Conservation (phyloP, 768 basidiomycete genomes). For the Vararia minispora region DNA sequence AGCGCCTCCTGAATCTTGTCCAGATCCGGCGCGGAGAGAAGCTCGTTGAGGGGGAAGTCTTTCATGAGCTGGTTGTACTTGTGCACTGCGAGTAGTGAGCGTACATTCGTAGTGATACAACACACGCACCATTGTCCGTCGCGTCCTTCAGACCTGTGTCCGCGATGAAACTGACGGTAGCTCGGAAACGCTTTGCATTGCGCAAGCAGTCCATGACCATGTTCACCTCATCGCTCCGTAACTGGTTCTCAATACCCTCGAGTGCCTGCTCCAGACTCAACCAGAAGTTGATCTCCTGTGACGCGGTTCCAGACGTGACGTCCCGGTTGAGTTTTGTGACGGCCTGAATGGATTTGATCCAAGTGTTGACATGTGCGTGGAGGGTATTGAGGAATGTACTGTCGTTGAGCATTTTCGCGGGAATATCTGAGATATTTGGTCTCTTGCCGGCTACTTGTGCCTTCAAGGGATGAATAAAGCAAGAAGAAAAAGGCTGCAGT, state of each 20-base stretch:
- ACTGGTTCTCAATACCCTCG: conserved; percentile 86
- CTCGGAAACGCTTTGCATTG: conserved; percentile 94
- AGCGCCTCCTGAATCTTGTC: conserved; percentile 91
- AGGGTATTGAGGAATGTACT: conserved; percentile 87
- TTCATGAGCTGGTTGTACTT: conserved; percentile 99
- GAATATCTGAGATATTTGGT: conserved; percentile 69
- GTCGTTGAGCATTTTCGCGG: conserved; percentile 68
- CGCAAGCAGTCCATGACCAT: conserved; percentile 91
- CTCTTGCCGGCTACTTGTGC: conserved; percentile 43
- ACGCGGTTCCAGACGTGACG: conserved; percentile 89
- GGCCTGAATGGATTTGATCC: conserved; percentile 97
- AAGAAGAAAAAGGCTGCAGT: background rate
- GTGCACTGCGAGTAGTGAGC: conserved; percentile 46
- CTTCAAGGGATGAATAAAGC: background rate
- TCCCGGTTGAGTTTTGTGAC: conserved; percentile 95
- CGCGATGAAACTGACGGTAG: conserved; percentile 95
- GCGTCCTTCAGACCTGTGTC: conserved; percentile 96
- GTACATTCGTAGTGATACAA: conserved; percentile 1
- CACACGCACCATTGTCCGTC: conserved; percentile 62
- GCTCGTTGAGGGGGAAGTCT: conserved; percentile 95
- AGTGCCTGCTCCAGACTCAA: conserved; percentile 86
- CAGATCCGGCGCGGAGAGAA: conserved; percentile 91
- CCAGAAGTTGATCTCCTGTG: conserved; percentile 99
- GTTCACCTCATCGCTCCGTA: conserved; percentile 84
- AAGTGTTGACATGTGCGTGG: conserved; percentile 88